A percentile compares a stretch with the other conserved stretches of the same genome.
These are phyloP conservation scores for Iris macrosiphon DNA, from an alignment of 106 monocot genomes.

Conservation along the genomic window DNA sequence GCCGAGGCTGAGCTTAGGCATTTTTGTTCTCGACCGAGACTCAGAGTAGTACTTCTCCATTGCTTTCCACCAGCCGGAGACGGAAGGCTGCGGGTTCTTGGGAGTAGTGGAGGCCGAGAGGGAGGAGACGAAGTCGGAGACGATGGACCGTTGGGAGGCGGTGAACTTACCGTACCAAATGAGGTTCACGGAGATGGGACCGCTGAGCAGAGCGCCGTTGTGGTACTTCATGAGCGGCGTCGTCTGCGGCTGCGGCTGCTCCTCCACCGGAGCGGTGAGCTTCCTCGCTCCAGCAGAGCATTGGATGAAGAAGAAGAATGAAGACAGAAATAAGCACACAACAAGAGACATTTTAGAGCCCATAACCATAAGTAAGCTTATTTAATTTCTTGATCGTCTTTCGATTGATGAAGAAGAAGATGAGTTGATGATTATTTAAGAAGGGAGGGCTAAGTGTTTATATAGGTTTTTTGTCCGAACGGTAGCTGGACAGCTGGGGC, in stretches of 20 bases:
- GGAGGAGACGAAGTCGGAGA: conserved; percentile 38
- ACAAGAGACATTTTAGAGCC: too few relatives aligned
- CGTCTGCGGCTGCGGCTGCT: neutral
- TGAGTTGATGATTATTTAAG: too few relatives aligned
- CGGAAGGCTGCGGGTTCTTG: conserved; percentile 9
- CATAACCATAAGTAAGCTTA: too few relatives aligned
- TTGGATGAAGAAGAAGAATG: neutral
- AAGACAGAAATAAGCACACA: too few relatives aligned
- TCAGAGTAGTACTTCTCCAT: conserved; percentile 21
- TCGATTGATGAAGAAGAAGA: too few relatives aligned
- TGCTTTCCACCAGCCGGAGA: conserved; percentile 27
- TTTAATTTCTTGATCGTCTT: too few relatives aligned
- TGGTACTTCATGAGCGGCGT: conserved; percentile 41
- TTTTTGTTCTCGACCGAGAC: neutral
- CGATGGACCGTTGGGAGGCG: conserved; percentile 29
- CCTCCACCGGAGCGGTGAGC: conserved; percentile 15
- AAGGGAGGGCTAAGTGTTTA: too few relatives aligned
- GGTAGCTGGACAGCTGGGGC: too few relatives aligned
- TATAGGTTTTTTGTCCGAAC: too few relatives aligned
- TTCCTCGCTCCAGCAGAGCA: neutral
- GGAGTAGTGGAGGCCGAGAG: neutral
- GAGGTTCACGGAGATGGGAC: conserved; percentile 26
- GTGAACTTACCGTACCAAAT: conserved; percentile 44
- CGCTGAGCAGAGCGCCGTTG: conserved; percentile 32
- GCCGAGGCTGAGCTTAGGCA: conserved; percentile 13